Conservation (phyloP, 495 filamentous ascomycete species). For the Aspergillus indologenus region DNA sequence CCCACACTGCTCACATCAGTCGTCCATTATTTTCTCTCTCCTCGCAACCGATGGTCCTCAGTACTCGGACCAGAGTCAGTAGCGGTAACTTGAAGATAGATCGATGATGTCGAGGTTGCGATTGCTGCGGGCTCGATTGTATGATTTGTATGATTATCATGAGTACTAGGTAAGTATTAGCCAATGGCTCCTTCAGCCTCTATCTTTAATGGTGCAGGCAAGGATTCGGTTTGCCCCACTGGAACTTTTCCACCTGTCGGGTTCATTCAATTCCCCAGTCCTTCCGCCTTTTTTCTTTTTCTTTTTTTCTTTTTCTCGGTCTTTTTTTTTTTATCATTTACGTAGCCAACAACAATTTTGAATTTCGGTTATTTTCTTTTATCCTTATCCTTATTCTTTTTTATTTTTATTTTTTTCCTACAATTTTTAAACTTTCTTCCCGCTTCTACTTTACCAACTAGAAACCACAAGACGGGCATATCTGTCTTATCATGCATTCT, state of each 20-base stretch:
- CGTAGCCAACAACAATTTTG: neutral
- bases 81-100: neutral
- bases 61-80: neutral
- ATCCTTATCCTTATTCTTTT: neutral
- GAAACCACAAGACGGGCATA: neutral
- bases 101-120: neutral
- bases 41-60: neutral
- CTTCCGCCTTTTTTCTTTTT: neutral
- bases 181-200: neutral
- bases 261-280: slow-evolving; percentile 2
- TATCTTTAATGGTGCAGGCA: slow-evolving; percentile 2
- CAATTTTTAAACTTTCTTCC: neutral
- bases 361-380: neutral
- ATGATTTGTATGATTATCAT: neutral
- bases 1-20: neutral
- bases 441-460: neutral
- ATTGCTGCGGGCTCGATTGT: neutral
- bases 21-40: neutral
- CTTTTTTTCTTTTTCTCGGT: neutral
- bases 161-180: slow-evolving; percentile 3
- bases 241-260: slow-evolving; percentile 12
- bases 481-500: neutral
- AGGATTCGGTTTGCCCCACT: neutral
- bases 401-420: too few relatives aligned
- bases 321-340: slow-evolving; percentile 4